A percentile compares a stretch with the other conserved stretches of the same genome.
Evolutionary conservation across 805 yeast species (phyloP).

Genomic region (Kodamaea kakaduensis): DNA sequence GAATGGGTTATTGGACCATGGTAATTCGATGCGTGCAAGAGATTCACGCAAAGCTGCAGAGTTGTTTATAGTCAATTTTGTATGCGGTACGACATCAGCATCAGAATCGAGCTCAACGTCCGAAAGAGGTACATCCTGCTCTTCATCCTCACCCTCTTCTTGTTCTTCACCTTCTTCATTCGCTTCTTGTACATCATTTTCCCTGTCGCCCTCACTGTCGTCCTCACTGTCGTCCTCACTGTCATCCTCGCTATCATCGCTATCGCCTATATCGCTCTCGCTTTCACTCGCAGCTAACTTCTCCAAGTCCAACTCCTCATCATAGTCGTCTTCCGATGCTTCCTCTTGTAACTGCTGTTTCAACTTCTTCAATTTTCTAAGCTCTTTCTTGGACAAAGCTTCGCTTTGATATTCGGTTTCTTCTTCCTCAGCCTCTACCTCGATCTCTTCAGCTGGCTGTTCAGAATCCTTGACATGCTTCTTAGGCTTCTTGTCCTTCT

Average conservation of each 20-base stretch:
- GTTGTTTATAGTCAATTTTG: constrained; percentile 85
- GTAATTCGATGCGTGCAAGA: constrained; percentile 61
- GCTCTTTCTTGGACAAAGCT: constrained; percentile 59
- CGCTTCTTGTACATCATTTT: too few species aligned
- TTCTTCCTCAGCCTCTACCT: constrained; percentile 15
- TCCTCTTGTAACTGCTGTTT: constrained; percentile 26
- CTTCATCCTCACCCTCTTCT: constrained; percentile 57
- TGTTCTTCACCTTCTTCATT: constrained; percentile 65
- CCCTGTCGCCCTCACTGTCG: constrained; percentile 53
- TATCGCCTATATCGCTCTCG: constrained; percentile 37
- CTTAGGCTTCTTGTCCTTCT: constrained; percentile 20
- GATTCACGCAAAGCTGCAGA: constrained; percentile 74
- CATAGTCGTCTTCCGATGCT: constrained; percentile 38
- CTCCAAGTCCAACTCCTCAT: constrained; percentile 46
- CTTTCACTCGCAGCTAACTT: constrained; percentile 54
- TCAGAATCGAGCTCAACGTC: constrained; percentile 92
- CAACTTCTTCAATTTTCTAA: constrained; percentile 54
- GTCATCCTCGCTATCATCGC: constrained; percentile 33
- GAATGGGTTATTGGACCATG: constrained; percentile 65
- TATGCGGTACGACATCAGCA: constrained; percentile 90
- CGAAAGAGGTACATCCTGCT: constrained; percentile 80
- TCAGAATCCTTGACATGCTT: too few species aligned
- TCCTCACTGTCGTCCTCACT: constrained; percentile 46
- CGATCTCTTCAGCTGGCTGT: constrained; percentile 9
- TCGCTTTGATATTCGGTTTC: constrained; percentile 42